phyloP scores from a whole-genome alignment of 83 land plant species.

The Diphasiastrum complanatum region DNA sequence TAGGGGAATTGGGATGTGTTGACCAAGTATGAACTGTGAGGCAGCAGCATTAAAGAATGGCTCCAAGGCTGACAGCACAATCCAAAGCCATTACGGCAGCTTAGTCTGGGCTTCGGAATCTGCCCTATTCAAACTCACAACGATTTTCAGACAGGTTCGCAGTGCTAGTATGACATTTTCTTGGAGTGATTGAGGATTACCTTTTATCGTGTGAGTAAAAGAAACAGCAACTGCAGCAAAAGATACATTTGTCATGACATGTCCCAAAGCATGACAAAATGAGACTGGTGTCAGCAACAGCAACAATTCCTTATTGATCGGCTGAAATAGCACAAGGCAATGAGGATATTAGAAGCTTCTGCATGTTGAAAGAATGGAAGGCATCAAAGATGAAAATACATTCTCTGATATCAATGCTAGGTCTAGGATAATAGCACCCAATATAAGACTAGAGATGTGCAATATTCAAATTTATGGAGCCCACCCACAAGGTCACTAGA shows the following conservation, averaged over 20 bases:
- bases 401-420: too few relatives aligned
- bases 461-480: too few relatives aligned
- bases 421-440: too few relatives aligned
- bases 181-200: too few relatives aligned
- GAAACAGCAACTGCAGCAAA: conserved; percentile 99
- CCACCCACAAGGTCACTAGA: too few relatives aligned
- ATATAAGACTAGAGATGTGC: too few relatives aligned
- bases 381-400: too few relatives aligned
- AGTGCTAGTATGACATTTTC: too few relatives aligned
- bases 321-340: conserved; percentile 31
- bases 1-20: conserved; percentile 54
- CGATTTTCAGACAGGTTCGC: too few relatives aligned
- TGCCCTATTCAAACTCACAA: too few relatives aligned
- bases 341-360: not conserved
- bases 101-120: not conserved
- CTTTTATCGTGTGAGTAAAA: conserved; percentile 94
- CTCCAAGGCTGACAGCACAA: conserved; percentile 69
- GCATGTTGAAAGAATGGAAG: too few relatives aligned
- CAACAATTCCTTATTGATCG: conserved; percentile 63
- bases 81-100: not conserved
- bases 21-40: conserved; percentile 84
- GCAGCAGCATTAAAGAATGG: conserved; percentile 96
- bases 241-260: conserved; percentile 91
- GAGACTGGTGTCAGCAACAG: conserved; percentile 74
- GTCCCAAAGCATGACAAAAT: conserved; percentile 93